Conservation (phyloP, 1,139 yeast genomes). For the Protomyces arabidopsidicola region DNA sequence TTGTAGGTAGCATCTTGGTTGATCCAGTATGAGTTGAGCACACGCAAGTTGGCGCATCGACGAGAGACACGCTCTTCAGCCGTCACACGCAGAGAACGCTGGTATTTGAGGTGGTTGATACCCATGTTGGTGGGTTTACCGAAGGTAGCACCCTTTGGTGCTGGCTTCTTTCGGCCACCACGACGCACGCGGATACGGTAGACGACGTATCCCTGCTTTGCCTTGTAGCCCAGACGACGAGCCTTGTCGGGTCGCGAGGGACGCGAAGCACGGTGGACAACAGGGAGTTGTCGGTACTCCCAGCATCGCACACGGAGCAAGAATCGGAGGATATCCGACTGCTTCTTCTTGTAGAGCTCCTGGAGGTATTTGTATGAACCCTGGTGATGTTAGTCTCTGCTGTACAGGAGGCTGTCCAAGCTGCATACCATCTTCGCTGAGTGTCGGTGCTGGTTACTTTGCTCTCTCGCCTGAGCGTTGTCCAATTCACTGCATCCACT, state of each 20-base stretch:
- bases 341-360: slow-evolving; percentile 97
- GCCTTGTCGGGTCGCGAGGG: slow-evolving; percentile 99
- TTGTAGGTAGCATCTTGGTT: slow-evolving; percentile 99
- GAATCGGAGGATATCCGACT: slow-evolving; percentile 92
- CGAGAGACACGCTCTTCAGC: slow-evolving; percentile 99
- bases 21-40: slow-evolving; percentile 98
- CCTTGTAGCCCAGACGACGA: slow-evolving; percentile 99
- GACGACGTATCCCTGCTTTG: slow-evolving; percentile 98
- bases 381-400: slow-evolving; percentile 38
- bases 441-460: neutral
- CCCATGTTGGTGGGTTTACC: slow-evolving; percentile 99
- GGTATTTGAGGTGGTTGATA: slow-evolving; percentile 98
- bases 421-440: neutral
- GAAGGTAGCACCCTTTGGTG: slow-evolving; percentile 99
- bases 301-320: slow-evolving; percentile 90
- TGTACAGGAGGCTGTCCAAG: neutral
- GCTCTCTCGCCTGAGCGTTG: neutral
- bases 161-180: slow-evolving; percentile 99
- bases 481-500: neutral
- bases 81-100: slow-evolving; percentile 93
- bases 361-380: slow-evolving; percentile 99
- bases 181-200: slow-evolving; percentile 99
- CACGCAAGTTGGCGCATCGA: slow-evolving; percentile 98
- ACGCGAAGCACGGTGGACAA: slow-evolving; percentile 97
- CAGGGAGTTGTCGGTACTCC: slow-evolving; percentile 99